Evolutionary conservation across 306 rosid genomes (phyloP), one percentile per base, ranked within the genome.

Genomic region (Vigna nakashimae): DNA sequence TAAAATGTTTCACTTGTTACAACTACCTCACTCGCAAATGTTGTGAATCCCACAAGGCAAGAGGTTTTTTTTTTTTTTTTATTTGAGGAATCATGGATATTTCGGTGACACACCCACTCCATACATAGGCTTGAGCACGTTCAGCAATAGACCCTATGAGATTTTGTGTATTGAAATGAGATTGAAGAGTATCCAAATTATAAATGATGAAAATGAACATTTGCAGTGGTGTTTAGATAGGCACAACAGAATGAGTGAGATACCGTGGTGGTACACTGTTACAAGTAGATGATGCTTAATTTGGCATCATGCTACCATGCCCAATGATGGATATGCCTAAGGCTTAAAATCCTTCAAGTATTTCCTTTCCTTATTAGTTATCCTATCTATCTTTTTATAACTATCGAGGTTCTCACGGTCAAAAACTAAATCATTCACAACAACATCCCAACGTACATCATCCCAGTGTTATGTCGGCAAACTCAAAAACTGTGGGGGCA

Each of bases 161-260:
- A 52, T 65, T 16, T 18, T 34, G 18, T 34, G 3, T 4, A 20
- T 26, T 2, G 43, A 52, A 38, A 6, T 66, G 36, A 30, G 11
- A 34, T 30, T 3, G 34, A 30, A 30, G 34, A 30, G 34, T 30
- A 3, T 30, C 34, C 34, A 30, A 30, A 30, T 30, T 30, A 30
- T 34, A 34, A 34, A 4, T 5, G 38, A 34, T 2, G 43, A 52
- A 34, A 38, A 6, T 66, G 48, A 30, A 14, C n/a, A 24, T 13
- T 32, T 9, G 53, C 40, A 50, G 26, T 0, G 52, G 53, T 14
- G 64, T 16, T 79, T 24, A 56, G 62, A 73, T 56, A 66, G 80
- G 24, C 65, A 59, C 66, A 60, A 81, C 34, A 75, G 49, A 81
- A 75, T 69, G 45, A 69, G 69, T 75, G 58, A 74, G 80, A 75